A percentile compares a stretch with the other conserved stretches of the same genome.
phyloP scores from a whole-genome alignment of 306 rosid genomes.

The Phaseolus lunatus region DNA sequence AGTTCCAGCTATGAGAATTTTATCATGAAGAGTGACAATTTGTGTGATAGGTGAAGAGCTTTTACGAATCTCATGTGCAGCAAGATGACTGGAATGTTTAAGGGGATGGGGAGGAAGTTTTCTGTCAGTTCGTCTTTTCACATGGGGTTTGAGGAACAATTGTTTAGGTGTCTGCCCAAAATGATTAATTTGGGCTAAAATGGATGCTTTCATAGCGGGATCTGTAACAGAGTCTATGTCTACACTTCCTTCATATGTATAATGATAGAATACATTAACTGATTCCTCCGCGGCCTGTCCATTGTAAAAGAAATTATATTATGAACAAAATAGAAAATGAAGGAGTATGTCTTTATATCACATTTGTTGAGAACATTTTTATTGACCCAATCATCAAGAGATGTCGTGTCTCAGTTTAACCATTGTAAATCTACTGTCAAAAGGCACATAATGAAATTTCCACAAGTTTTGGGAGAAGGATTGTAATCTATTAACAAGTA shows the following conservation, averaged over 20 bases:
- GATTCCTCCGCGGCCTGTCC: constrained; percentile 98
- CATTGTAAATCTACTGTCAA: constrained; percentile 6
- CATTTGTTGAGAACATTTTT: constrained; percentile 22
- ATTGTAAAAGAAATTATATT: constrained; percentile 45
- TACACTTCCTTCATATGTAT: constrained; percentile 97
- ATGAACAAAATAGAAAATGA: constrained; percentile 41
- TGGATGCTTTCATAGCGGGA: constrained; percentile 99
- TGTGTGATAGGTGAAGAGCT: constrained; percentile 80
- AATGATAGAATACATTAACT: constrained; percentile 95
- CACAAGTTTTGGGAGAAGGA: constrained; percentile 31
- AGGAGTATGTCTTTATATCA: constrained; percentile 15
- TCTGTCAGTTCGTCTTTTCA: constrained; percentile 80
- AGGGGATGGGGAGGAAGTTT: constrained; percentile 94
- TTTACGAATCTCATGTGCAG: constrained; percentile 84
- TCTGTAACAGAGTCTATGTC: constrained; percentile 97
- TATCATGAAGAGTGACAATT: constrained; percentile 79
- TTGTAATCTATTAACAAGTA: constrained; percentile 17
- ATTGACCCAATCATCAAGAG: constrained; percentile 22
- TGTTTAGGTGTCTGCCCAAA: constrained; percentile 99
- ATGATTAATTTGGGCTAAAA: constrained; percentile 98
- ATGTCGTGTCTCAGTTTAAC: constrained; percentile 7
- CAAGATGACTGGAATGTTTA: constrained; percentile 77
- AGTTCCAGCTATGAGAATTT: constrained; percentile 81
- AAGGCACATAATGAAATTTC: constrained; percentile 27
- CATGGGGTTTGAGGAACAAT: constrained; percentile 89